Evolutionary conservation across 768 basidiomycete species (phyloP).

Genomic region (Cubamyces lactineus): DNA sequence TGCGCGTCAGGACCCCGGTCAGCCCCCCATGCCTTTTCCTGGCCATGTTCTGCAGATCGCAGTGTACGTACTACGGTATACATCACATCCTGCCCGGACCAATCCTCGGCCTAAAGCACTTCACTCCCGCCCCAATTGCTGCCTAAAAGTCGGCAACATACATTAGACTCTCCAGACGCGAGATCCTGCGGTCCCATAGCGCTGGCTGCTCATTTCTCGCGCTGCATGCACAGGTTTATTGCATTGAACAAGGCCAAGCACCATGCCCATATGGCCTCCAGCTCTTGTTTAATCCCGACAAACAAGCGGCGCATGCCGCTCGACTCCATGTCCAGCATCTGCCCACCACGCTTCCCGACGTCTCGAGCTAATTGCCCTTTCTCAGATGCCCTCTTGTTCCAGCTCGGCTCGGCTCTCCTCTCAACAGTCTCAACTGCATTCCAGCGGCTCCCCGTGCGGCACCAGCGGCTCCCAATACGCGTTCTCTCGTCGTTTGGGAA

Average conservation of each 20-base stretch:
- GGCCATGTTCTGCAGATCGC: background rate
- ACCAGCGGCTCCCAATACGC: background rate
- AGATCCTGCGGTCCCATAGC: too few species aligned
- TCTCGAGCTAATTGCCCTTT: background rate
- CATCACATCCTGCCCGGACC: too few species aligned
- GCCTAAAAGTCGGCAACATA: too few species aligned
- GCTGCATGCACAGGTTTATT: too few species aligned
- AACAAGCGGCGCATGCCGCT: background rate
- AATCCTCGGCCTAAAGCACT: too few species aligned
- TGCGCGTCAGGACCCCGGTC: slow-evolving; percentile 6
- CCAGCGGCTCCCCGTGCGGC: background rate
- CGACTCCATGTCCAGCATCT: background rate
- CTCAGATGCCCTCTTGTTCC: background rate
- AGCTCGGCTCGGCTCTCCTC: background rate
- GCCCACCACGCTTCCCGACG: background rate
- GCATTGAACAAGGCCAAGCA: background rate
- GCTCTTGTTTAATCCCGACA: background rate
- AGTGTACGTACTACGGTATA: too few species aligned
- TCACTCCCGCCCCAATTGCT: too few species aligned
- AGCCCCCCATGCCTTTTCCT: background rate
- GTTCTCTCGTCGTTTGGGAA: background rate
- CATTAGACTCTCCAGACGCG: too few species aligned
- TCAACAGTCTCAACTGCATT: background rate
- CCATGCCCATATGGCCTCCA: background rate
- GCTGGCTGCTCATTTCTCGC: too few species aligned